phyloP scores from a whole-genome alignment of 768 basidiomycete genomes.

The Hirschioporus abietinus region DNA sequence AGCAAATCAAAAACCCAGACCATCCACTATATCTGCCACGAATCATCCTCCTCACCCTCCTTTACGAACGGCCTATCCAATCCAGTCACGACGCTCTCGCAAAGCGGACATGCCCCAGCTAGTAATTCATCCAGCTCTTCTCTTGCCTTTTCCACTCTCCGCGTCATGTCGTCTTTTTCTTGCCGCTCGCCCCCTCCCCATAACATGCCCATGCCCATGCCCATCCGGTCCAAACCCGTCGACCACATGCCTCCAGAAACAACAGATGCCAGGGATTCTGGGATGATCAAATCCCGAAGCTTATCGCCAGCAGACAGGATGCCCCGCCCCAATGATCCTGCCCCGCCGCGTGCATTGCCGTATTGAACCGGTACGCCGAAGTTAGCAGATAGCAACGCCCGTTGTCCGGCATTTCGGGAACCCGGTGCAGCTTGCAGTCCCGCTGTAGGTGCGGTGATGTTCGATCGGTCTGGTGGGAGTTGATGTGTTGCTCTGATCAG shows the following conservation, averaged over 20 bases:
- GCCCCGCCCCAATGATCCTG: conserved; percentile 68
- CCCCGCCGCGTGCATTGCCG: conserved; percentile 46
- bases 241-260: conserved; percentile 43
- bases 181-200: conserved; percentile 38
- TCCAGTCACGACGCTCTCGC: conserved; percentile 82
- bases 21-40: conserved; percentile 58
- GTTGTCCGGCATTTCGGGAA: conserved; percentile 41
- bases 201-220: conserved; percentile 38
- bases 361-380: conserved; percentile 59
- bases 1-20: not conserved
- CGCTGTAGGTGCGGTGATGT: conserved; percentile 26
- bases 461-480: conserved; percentile 27
- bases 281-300: conserved; percentile 86
- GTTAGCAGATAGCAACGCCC: conserved; percentile 71
- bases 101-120: conserved; percentile 86
- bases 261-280: conserved; percentile 84
- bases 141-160: conserved; percentile 66
- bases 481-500: conserved; percentile 53
- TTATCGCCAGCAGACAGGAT: conserved; percentile 86
- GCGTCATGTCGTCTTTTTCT: conserved; percentile 45
- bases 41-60: conserved; percentile 71
- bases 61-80: conserved; percentile 84
- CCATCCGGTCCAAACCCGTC: conserved; percentile 7
- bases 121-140: conserved; percentile 86
- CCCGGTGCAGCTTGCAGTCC: conserved; percentile 22